A percentile compares a stretch with the other conserved stretches of the same genome.
phyloP scores from a whole-genome alignment of 2,329 filamentous ascomycete species.

The Botrytis paeoniae region DNA sequence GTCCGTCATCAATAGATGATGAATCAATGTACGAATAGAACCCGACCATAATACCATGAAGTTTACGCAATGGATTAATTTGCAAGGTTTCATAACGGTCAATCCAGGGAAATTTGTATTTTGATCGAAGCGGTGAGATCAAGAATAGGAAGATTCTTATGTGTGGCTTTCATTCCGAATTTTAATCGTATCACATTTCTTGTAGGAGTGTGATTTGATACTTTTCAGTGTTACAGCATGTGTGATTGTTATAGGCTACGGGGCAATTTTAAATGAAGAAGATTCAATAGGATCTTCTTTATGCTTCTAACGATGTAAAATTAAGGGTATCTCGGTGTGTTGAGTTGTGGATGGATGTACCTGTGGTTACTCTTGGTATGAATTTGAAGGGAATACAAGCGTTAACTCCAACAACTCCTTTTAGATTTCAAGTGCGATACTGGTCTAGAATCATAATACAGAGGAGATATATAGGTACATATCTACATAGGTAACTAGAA shows the following conservation, averaged over 20 bases:
- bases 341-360: background rate
- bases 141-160: slow-evolving; percentile 10
- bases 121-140: slow-evolving; percentile 27
- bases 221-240: background rate
- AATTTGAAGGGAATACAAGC: background rate
- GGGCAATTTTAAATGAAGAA: background rate
- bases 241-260: slow-evolving; percentile 8
- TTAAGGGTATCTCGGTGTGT: background rate
- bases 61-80: slow-evolving; percentile 20
- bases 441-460: background rate
- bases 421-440: background rate
- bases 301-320: background rate
- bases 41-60: slow-evolving; percentile 35
- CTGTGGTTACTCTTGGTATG: background rate
- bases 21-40: slow-evolving; percentile 37
- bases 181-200: background rate
- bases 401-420: background rate
- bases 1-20: slow-evolving; percentile 50
- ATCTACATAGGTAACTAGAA: too few relatives aligned
- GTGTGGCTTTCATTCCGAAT: background rate
- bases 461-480: background rate
- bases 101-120: slow-evolving; percentile 14
- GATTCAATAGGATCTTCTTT: background rate
- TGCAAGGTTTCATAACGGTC: slow-evolving; percentile 25
- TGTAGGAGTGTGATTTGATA: slow-evolving; percentile 13